Percentiles rank a stretch among this genome's conserved stretches.
phyloP scores from a whole-genome alignment of 1,139 yeast species.

The Debaryomyces subglobosus region DNA sequence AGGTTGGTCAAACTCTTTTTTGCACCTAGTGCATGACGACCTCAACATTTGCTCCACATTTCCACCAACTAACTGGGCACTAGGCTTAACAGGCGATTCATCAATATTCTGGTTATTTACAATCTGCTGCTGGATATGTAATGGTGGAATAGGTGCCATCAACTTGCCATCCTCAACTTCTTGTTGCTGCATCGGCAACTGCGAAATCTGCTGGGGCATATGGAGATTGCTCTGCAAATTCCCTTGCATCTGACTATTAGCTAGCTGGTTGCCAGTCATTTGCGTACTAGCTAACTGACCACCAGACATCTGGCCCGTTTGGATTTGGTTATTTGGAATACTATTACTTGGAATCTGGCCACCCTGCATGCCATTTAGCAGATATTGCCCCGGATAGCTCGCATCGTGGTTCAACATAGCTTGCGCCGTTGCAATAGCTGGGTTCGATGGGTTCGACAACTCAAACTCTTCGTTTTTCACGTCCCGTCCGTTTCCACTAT shows the following conservation, averaged over 20 bases:
- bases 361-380: neutral
- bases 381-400: slow-evolving; percentile 8
- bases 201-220: slow-evolving; percentile 14
- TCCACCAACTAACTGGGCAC: slow-evolving; percentile 1
- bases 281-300: neutral
- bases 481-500: neutral
- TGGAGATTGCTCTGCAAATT: slow-evolving; percentile 8
- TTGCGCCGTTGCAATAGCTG: slow-evolving; percentile 24
- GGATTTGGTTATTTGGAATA: neutral
- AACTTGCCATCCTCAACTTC: slow-evolving; percentile 19
- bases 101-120: slow-evolving; percentile 21
- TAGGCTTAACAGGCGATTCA: slow-evolving; percentile 5
- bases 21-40: slow-evolving; percentile 57
- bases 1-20: slow-evolving; percentile 57
- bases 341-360: neutral
- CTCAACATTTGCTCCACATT: slow-evolving; percentile 18
- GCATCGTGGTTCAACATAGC: slow-evolving; percentile 17
- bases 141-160: slow-evolving; percentile 49
- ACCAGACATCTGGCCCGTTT: neutral
- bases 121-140: slow-evolving; percentile 49
- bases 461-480: slow-evolving; percentile 14
- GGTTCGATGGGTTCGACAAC: slow-evolving; percentile 22
- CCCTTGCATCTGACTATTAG: slow-evolving; percentile 2
- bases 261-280: neutral
- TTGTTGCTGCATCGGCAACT: slow-evolving; percentile 11